Evolutionary conservation across 768 basidiomycete genomes (phyloP), one percentile per base, ranked within the genome.

Genomic region (Pluteus cervinus): DNA sequence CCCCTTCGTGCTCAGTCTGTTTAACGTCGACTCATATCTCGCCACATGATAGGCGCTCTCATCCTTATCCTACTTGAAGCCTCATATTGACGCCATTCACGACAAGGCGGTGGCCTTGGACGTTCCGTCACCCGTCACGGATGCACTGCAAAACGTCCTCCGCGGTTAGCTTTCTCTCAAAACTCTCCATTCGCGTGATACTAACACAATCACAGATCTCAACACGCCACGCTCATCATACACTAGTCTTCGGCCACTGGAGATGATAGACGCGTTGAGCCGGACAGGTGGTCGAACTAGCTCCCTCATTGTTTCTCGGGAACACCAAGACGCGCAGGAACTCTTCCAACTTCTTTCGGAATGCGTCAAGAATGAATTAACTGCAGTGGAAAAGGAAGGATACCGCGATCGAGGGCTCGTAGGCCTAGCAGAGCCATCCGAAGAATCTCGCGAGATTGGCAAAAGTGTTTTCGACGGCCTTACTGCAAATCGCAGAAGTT

Each of bases 311-410:
- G 77, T 79, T 46, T 90, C 90, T 1, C 81, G 89, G 9, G 91
- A 96, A 55, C 94, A 98, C 56, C 94, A 98, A 63, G 94, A 98
- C 56, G 94, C 94, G 4, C 94, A 98, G 53, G 94, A 98, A 55
- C 73, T 98, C n/a, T 97, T 96, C 63, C 84, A 94, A 49, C 79
- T 97, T 22, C 66, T 97, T 7, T 85, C 91, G 1, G 91, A 93
- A 56, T 86, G 81, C 36, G 71, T 97, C 48, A 89, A 89, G 61
- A 82, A 81, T 43, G 94, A 98, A 56, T 70, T 80, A n/a, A 54
- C 63, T 2, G 73, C 81, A 2, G 74, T 96, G 1, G 79, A 82
- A 39, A 73, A 70, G 30, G 89, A 93, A 54, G 74, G 75, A 2
- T 64, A 69, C 29, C 68, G 79, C 28, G 81, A 89, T 52, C 71